These are phyloP conservation scores for Lupinus albus DNA, from an alignment of 306 rosid species.

Conservation along the genomic window DNA sequence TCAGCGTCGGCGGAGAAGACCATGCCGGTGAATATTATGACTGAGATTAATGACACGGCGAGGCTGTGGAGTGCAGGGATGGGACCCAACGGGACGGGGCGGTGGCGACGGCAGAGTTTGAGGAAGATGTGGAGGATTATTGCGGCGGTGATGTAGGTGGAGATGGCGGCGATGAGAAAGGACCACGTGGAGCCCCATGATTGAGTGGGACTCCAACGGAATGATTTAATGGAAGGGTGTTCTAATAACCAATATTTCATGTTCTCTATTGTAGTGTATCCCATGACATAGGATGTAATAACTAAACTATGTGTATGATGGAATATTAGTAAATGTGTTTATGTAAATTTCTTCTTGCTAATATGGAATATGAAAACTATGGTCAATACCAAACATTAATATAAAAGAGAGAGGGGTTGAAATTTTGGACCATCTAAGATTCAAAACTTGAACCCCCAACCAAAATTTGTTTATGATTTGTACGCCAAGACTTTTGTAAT, in stretches of 20 bases:
- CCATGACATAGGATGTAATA: background rate
- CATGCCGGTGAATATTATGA: constrained; percentile 55
- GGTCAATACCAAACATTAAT: background rate
- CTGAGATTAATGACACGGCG: constrained; percentile 51
- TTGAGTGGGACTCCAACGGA: constrained; percentile 75
- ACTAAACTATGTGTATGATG: background rate
- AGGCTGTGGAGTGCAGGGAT: constrained; percentile 71
- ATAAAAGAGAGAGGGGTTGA: constrained; percentile 10
- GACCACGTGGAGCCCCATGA: constrained; percentile 73
- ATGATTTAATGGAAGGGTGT: constrained; percentile 58
- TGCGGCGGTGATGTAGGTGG: constrained; percentile 51
- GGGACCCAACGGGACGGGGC: constrained; percentile 57
- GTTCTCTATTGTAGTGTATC: background rate
- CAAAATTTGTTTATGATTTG: constrained; percentile 11
- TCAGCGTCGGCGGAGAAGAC: constrained; percentile 66
- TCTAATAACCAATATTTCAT: constrained; percentile 55
- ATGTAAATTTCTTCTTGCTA: constrained; percentile 27
- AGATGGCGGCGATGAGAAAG: constrained; percentile 58
- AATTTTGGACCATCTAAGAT: constrained; percentile 30
- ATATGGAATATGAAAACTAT: constrained; percentile 11
- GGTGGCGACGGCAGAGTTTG: constrained; percentile 39
- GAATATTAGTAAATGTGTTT: background rate
- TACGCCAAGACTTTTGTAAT: constrained; percentile 10
- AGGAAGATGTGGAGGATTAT: constrained; percentile 50
- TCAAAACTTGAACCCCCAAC: constrained; percentile 24